A percentile compares a stretch with the other conserved stretches of the same genome.
Conservation (phyloP, 176 grass and related monocot genomes). For the Cymbopogon citratus region DNA sequence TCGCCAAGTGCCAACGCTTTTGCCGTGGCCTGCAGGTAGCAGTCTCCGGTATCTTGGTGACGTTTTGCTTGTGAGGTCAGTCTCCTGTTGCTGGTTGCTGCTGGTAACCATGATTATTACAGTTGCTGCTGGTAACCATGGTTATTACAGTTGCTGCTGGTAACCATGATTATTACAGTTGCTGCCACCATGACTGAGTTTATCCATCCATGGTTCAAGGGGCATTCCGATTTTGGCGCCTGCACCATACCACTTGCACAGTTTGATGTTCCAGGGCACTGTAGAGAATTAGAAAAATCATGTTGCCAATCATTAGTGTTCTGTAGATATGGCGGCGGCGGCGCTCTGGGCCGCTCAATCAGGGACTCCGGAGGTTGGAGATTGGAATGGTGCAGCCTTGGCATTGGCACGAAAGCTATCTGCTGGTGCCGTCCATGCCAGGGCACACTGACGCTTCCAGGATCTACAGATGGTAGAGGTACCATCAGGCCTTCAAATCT, state of each 20-base stretch:
- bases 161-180: background rate
- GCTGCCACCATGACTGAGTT: background rate
- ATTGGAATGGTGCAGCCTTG: background rate
- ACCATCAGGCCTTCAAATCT: background rate
- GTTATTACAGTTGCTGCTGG: background rate
- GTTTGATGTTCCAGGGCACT: background rate
- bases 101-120: no score
- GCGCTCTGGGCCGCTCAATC: background rate
- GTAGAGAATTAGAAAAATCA: background rate
- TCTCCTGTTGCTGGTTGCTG: background rate
- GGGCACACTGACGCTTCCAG: constrained; percentile 3
- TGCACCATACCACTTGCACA: background rate
- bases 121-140: background rate
- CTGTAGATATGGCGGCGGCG: background rate
- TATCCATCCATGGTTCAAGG: background rate
- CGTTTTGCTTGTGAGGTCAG: background rate
- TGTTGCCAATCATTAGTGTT: background rate
- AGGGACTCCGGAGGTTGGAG: background rate
- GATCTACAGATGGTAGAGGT: background rate
- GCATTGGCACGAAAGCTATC: background rate
- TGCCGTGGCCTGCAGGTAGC: background rate
- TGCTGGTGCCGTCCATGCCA: background rate
- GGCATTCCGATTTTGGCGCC: background rate
- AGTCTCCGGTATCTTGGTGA: background rate
- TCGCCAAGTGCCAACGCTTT: background rate